phyloP scores from a whole-genome alignment of 2,329 filamentous ascomycete genomes.

The Trichocomaceae sp. region DNA sequence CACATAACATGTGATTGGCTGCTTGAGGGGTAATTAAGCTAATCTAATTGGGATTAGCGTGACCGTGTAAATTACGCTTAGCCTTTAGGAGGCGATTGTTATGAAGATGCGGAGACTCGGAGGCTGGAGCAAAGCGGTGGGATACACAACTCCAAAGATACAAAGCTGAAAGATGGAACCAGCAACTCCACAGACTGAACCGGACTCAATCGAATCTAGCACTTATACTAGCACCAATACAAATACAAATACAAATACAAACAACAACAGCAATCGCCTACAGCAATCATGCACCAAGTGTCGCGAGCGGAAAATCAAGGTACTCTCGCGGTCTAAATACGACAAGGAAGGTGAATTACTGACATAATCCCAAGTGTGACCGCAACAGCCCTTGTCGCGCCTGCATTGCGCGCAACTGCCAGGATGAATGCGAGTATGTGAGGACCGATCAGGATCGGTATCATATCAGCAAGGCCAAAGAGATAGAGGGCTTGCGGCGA shows the following conservation, averaged over 20 bases:
- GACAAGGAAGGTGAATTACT: background rate
- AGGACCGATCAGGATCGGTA: slow-evolving; percentile 52
- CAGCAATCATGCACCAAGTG: slow-evolving; percentile 26
- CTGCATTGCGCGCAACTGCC: slow-evolving; percentile 22
- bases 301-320: slow-evolving; percentile 26
- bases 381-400: slow-evolving; percentile 23
- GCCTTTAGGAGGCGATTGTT: no score
- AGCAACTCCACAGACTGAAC: background rate
- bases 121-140: no score
- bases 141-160: background rate
- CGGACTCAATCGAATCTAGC: background rate
- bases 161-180: background rate
- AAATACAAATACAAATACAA: background rate
- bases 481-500: slow-evolving; percentile 22
- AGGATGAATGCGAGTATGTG: slow-evolving; percentile 25
- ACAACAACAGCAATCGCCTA: slow-evolving; percentile 19
- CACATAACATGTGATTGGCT: no score
- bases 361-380: slow-evolving; percentile 19
- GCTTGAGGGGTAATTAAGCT: no score
- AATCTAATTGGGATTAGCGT: no score
- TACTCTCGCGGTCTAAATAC: background rate
- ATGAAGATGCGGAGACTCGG: no score
- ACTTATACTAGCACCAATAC: background rate
- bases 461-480: slow-evolving; percentile 52
- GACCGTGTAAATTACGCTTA: no score